Base-by-base conservation (phyloP, 495 filamentous ascomycete species). In the Aspergillus biplanus region DNA sequence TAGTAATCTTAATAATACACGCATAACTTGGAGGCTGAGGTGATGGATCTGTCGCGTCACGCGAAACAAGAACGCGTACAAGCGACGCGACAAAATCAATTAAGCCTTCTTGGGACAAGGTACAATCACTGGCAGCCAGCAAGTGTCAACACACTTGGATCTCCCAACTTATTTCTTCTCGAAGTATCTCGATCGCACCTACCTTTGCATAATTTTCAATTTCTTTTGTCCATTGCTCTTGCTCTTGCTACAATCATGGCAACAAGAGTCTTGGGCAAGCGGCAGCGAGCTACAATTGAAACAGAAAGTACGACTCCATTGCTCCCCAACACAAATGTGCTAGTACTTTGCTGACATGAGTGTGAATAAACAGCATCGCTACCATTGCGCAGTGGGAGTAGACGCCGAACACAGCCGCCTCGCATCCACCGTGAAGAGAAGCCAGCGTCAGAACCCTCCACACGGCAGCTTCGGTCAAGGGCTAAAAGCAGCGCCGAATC, bases 221-320 rank as follows among this genome's bases (percentile, higher is more conserved):
- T 37, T 47, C 57, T 57, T 62, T 55, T 60, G 27, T 56, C 58
- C 52, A 52, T 55, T 59, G 65, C 65, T 70, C 62, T 65, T 71
- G 53, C 69, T 35, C 53, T 32, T 18, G 56, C 68, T 56, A 63
- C 65, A 64, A 73, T 67, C 37, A 92, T 92, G 89, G 81, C 84
- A 67, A 79, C 82, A 65, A 81, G 85, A 58, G 82, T 88, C 55
- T 78, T 92, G 56, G 89, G 90, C 72, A 93, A 96, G 85, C 87
- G 92, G 84, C 83, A 73, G 80, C 87, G 80, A 75, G 77, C 71
- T 77, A 78, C 65, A 66, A 73, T 70, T 67, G 81, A 67, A 49
- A 46, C 67, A 56, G 75, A 80, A 74, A 87, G 91, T 92, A 89
- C 70, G 33, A 49, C 55, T 42, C 48, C 16, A 12, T 33, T 21